Evolutionary conservation across 1,284 basidiomycete species (phyloP).

Genomic region (Prillingera fragicola): DNA sequence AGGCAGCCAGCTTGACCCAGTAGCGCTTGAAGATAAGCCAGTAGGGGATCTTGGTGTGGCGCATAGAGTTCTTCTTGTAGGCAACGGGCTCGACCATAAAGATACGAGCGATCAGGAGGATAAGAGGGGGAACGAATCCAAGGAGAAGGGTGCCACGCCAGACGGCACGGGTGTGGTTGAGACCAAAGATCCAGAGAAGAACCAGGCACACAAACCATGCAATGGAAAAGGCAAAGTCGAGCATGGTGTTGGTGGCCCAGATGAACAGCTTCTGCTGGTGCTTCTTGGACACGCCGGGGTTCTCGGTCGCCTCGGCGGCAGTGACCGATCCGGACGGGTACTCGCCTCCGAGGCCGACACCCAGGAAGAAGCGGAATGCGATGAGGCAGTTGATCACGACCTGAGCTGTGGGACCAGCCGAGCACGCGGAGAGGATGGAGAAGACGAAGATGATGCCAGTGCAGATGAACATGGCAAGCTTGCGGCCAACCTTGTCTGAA

Average conservation of each 20-base stretch:
- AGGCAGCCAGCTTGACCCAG: conserved; percentile 33
- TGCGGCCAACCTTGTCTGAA: conserved; percentile 70
- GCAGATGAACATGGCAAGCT: conserved; percentile 45
- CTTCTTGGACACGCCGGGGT: conserved; percentile 60
- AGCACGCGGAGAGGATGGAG: conserved; percentile 63
- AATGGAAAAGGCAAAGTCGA: conserved; percentile 81
- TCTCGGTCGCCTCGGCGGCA: conserved; percentile 83
- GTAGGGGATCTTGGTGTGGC: conserved; percentile 57
- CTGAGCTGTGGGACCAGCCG: conserved; percentile 33
- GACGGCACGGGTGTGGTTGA: conserved; percentile 61
- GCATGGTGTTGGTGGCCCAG: conserved; percentile 63
- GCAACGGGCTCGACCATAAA: conserved; percentile 67
- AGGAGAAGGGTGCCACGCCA: conserved; percentile 89
- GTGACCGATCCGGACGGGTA: conserved; percentile 91
- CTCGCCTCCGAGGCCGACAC: conserved; percentile 71
- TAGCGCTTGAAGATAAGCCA: conserved; percentile 73
- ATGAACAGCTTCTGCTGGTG: conserved; percentile 81
- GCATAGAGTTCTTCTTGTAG: conserved; percentile 57
- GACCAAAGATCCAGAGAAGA: conserved; percentile 78
- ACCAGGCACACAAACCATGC: conserved; percentile 74
- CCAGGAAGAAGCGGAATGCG: conserved; percentile 76
- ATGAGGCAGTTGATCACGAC: conserved; percentile 67
- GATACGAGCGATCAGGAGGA: conserved; percentile 77
- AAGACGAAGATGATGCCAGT: conserved; percentile 71
- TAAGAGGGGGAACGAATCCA: conserved; percentile 71